phyloP scores from a whole-genome alignment of 805 yeast genomes.

The Myxozyma kluyveri region DNA sequence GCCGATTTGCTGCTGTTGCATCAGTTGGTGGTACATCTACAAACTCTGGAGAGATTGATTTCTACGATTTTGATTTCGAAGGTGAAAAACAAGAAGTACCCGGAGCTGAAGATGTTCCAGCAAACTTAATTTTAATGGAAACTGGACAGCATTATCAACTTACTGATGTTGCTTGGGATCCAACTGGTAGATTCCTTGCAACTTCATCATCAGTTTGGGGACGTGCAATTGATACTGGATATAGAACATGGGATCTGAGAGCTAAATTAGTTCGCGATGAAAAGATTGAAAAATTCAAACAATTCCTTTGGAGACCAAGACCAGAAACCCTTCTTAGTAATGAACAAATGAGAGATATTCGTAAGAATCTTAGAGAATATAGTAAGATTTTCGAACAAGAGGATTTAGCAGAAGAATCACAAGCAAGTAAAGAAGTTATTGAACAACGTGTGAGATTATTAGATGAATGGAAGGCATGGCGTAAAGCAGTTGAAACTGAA shows the following conservation, averaged over 20 bases:
- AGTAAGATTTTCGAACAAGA: slow-evolving; percentile 89
- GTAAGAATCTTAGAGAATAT: slow-evolving; percentile 84
- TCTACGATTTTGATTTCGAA: slow-evolving; percentile 81
- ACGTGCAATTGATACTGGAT: slow-evolving; percentile 85
- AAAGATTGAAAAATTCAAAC: slow-evolving; percentile 75
- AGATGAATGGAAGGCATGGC: slow-evolving; percentile 82
- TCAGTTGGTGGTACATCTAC: slow-evolving; percentile 46
- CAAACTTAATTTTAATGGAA: slow-evolving; percentile 60
- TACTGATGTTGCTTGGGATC: slow-evolving; percentile 89
- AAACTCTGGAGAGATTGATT: slow-evolving; percentile 64
- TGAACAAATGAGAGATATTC: slow-evolving; percentile 82
- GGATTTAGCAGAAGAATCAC: slow-evolving; percentile 94
- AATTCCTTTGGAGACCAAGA: slow-evolving; percentile 96
- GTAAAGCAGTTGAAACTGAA: slow-evolving; percentile 51
- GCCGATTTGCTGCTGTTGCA: slow-evolving; percentile 70
- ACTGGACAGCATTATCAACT: slow-evolving; percentile 69
- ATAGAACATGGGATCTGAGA: slow-evolving; percentile 77
- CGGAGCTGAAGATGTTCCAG: slow-evolving; percentile 50
- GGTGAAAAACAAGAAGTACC: slow-evolving; percentile 49
- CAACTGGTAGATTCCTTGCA: slow-evolving; percentile 86
- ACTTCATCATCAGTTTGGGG: slow-evolving; percentile 86
- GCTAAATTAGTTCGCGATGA: slow-evolving; percentile 79
- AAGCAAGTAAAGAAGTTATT: slow-evolving; percentile 86
- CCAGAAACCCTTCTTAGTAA: slow-evolving; percentile 74
- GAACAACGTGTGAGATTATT: slow-evolving; percentile 75